phyloP scores from a whole-genome alignment of 2,329 filamentous ascomycete species.

The Stagonosporopsis tanaceti region DNA sequence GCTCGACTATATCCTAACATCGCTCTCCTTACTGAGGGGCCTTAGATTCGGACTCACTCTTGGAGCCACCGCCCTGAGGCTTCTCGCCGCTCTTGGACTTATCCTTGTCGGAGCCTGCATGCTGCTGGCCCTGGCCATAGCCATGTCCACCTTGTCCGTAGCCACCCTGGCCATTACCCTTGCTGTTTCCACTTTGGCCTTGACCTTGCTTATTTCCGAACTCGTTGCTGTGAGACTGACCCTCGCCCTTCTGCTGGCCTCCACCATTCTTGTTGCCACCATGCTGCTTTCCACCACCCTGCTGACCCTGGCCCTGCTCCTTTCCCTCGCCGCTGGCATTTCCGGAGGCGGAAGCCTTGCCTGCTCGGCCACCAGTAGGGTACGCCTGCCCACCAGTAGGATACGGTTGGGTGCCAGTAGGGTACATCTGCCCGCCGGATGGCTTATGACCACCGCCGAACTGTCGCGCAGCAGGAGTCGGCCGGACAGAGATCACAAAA shows the following conservation, averaged over 20 bases:
- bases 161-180: background rate
- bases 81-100: background rate
- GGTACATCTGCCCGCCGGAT: background rate
- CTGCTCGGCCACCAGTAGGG: background rate
- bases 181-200: background rate
- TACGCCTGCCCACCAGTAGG: background rate
- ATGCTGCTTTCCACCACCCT: background rate
- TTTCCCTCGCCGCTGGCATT: background rate
- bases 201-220: background rate
- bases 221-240: background rate
- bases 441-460: background rate
- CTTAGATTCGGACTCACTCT: background rate
- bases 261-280: background rate
- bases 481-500: conserved; percentile 21
- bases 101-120: background rate
- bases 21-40: background rate
- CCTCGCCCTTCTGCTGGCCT: background rate
- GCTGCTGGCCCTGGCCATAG: background rate
- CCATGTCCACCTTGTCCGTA: background rate
- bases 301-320: background rate
- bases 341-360: background rate
- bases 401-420: too few relatives aligned
- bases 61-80: background rate
- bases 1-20: background rate
- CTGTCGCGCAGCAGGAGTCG: conserved; percentile 12